Evolutionary conservation across 495 filamentous ascomycete species (phyloP), one percentile per base, ranked within the genome.

Genomic region (Penicillium canariense): DNA sequence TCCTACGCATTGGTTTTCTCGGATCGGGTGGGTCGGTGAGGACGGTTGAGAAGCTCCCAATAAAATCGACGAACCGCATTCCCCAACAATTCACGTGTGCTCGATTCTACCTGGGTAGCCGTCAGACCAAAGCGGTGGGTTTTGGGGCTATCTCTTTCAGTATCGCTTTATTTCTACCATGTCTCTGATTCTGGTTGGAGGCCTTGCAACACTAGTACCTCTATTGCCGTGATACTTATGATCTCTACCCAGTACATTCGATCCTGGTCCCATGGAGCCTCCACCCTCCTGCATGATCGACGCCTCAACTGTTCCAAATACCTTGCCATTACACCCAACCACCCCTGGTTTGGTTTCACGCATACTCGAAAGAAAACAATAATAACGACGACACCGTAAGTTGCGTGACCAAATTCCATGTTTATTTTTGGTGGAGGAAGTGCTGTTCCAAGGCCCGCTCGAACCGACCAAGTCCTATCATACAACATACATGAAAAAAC

Each of bases 391-490:
- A 6, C 9, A 14, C 14, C 26, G 31, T 34, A 48, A 48, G 15
- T 34, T 44, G 48, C 40, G 47, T 55, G 55, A 55, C 51, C 43
- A 56, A 55, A 52, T 47, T 56, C 53, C 38, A 64, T 64, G 58
- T 46, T 64, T 32, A 14, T 15, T 48, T 32, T 48, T 28, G 30
- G 25, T 56, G 50, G 57, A 55, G 66, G 68, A 70, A 73, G 66
- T 69, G 68, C 66, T 73, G 71, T 72, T 73, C 73, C 70, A 71
- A 76, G 73, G 71, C 68, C 71, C 69, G 70, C 73, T 72, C 68
- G 73, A 72, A 74, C 70, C 65, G 55, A 42, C 65, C 66, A 72
- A 70, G 66, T 76, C 68, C 68, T 77, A 76, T 77, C 72, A 75
- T 75, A 76, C 68, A 75, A 67, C 67, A 70, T 67, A 60, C 71